phyloP scores from a whole-genome alignment of 2,329 filamentous ascomycete genomes.

The Rhytidhysteron rufulum region DNA sequence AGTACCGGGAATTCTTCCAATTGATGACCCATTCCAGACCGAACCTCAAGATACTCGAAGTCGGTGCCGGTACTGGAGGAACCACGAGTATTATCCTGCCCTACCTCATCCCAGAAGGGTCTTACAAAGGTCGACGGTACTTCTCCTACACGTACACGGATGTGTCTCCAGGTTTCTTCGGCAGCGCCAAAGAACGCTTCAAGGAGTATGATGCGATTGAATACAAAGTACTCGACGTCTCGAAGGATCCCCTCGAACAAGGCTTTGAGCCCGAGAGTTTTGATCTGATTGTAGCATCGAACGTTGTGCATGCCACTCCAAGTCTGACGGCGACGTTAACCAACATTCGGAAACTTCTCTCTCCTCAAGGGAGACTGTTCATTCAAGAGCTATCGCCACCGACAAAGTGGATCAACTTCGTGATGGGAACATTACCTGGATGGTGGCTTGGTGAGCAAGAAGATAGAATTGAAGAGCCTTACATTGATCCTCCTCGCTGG shows the following conservation, averaged over 20 bases:
- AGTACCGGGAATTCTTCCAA: conserved; percentile 1
- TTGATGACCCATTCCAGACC: conserved; percentile 18
- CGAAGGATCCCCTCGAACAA: conserved; percentile 8
- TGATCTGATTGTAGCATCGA: conserved; percentile 15
- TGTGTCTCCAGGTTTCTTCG: conserved; percentile 8
- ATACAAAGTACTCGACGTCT: conserved; percentile 13
- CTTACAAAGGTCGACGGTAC: conserved; percentile 7
- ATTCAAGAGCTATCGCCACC: conserved; percentile 38
- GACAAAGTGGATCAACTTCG: background rate
- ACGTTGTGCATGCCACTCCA: conserved; percentile 12
- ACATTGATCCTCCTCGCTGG: conserved; percentile 27
- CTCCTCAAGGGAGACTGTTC: conserved; percentile 45
- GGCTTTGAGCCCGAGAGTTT: conserved; percentile 10
- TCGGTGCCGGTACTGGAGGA: conserved; percentile 16
- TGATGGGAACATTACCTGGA: background rate
- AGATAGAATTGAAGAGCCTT: conserved; percentile 20
- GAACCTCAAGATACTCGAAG: conserved; percentile 28
- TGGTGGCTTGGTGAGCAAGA: conserved; percentile 13
- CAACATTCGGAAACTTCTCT: conserved; percentile 21
- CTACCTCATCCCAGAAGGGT: background rate
- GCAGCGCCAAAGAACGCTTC: conserved; percentile 6
- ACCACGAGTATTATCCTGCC: conserved; percentile 5
- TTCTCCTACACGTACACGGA: conserved; percentile 16
- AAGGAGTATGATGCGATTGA: conserved; percentile 2
- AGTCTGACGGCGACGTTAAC: conserved; percentile 13